phyloP scores from a whole-genome alignment of 345 rosid species.

The Excoecaria cochinchinensis region DNA sequence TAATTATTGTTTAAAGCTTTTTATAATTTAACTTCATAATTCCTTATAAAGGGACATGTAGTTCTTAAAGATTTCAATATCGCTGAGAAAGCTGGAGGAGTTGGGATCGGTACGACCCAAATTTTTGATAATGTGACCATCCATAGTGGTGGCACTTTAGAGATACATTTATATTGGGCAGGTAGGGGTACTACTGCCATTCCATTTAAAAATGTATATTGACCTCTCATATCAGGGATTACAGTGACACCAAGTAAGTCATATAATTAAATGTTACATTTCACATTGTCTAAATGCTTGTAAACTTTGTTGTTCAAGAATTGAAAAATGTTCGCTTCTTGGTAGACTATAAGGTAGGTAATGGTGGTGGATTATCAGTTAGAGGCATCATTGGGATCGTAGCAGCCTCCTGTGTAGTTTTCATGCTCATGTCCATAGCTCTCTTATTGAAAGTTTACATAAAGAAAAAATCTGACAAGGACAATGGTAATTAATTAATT shows the following conservation, averaged over 20 bases:
- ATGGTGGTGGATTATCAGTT: constrained; percentile 42
- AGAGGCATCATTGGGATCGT: constrained; percentile 72
- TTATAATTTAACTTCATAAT: constrained; percentile 1
- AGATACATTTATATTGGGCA: constrained; percentile 71
- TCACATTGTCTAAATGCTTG: too few species aligned
- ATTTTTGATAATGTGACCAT: constrained; percentile 40
- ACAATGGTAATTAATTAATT: constrained; percentile 67
- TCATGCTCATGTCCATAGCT: constrained; percentile 39
- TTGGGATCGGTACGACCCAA: constrained; percentile 36
- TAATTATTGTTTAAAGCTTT: too few species aligned
- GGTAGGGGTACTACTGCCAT: constrained; percentile 76
- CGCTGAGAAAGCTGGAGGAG: constrained; percentile 70
- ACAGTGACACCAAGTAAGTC: constrained; percentile 74
- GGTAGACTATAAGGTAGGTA: constrained; percentile 68
- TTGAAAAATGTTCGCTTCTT: constrained; percentile 8
- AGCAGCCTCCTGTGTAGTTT: constrained; percentile 41
- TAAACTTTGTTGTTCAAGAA: not conserved
- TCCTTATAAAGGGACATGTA: constrained; percentile 54
- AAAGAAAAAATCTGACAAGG: constrained; percentile 44
- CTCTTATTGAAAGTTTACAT: constrained; percentile 53
- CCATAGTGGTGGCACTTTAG: constrained; percentile 63
- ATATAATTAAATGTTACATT: too few species aligned
- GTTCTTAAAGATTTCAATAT: constrained; percentile 62
- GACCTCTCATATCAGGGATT: constrained; percentile 87
- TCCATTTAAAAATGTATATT: constrained; percentile 68